A percentile compares a stretch with the other conserved stretches of the same genome.
phyloP scores from a whole-genome alignment of 192 early-diverging fungal species.

The Globomyces pollinis-pini region DNA sequence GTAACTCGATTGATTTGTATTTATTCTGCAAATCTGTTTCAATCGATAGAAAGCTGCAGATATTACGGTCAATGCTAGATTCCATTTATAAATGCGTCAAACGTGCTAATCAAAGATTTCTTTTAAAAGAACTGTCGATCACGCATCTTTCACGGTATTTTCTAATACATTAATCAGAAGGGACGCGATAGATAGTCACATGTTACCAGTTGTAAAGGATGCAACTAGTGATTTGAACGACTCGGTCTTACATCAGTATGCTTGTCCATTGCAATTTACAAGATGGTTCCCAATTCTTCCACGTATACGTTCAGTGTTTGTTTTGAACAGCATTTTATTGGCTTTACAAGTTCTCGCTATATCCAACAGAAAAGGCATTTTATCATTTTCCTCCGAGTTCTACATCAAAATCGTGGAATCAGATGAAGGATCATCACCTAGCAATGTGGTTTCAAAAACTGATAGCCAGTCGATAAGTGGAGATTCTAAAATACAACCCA shows the following conservation, averaged over 20 bases:
- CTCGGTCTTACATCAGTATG: conserved; percentile 11
- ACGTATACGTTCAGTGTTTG: conserved; percentile 60
- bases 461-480: too few species aligned
- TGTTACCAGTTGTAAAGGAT: background rate
- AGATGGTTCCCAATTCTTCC: conserved; percentile 65
- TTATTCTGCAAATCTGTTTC: conserved; percentile 61
- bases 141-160: conserved; percentile 59
- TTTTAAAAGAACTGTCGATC: conserved; percentile 55
- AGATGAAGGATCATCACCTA: background rate
- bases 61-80: conserved; percentile 32
- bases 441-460: too few species aligned
- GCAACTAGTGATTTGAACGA: background rate
- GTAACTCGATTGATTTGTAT: conserved; percentile 47
- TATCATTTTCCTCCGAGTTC: conserved; percentile 55
- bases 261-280: conserved; percentile 58
- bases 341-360: conserved; percentile 55
- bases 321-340: conserved; percentile 48
- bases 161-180: too few species aligned
- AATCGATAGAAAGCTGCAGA: conserved; percentile 11
- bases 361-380: conserved; percentile 66
- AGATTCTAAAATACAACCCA: background rate
- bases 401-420: conserved; percentile 44
- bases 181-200: background rate
- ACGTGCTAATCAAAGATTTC: conserved; percentile 55
- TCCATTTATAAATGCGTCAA: conserved; percentile 48